Evolutionary conservation across 2,329 filamentous ascomycete species (phyloP).

Genomic region (Pseudofabraea citricarpa): DNA sequence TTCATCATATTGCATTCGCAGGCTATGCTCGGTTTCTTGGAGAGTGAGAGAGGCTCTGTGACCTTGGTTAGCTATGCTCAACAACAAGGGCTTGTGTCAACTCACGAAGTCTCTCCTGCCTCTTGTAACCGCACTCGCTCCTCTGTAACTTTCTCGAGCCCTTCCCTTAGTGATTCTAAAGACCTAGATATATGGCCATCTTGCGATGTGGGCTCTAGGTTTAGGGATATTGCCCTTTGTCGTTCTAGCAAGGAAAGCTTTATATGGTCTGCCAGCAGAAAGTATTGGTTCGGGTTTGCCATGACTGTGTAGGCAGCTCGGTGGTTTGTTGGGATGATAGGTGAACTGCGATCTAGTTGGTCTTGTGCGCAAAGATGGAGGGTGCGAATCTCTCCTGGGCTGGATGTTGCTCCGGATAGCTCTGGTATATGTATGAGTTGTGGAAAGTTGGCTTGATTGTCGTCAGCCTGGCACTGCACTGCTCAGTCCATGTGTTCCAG

Average conservation of each 20-base stretch:
- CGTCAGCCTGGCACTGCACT: background rate
- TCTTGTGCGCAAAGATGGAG: no score
- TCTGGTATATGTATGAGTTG: background rate
- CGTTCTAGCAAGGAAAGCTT: constrained; percentile 93
- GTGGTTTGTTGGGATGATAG: background rate
- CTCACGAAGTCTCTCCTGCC: constrained; percentile 58
- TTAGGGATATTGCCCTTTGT: constrained; percentile 76
- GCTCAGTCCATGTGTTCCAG: background rate
- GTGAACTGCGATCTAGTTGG: no score
- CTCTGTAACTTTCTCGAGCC: constrained; percentile 64
- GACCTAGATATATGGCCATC: constrained; percentile 87
- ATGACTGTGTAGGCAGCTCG: constrained; percentile 29
- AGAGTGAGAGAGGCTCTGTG: constrained; percentile 40
- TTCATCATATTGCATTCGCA: constrained; percentile 71
- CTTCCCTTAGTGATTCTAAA: constrained; percentile 78
- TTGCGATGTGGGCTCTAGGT: constrained; percentile 66
- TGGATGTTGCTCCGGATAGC: no score
- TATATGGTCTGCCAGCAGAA: constrained; percentile 92
- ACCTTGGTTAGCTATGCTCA: constrained; percentile 7
- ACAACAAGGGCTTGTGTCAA: no score
- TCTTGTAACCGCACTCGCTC: constrained; percentile 61
- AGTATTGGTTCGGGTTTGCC: constrained; percentile 69
- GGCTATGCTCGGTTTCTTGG: constrained; percentile 59
- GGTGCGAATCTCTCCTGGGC: no score
- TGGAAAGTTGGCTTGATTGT: background rate